Percentiles rank a stretch among this genome's conserved stretches.
Evolutionary conservation across 2,329 filamentous ascomycete genomes (phyloP).

Genomic region (Sclerotiophoma versabilis): DNA sequence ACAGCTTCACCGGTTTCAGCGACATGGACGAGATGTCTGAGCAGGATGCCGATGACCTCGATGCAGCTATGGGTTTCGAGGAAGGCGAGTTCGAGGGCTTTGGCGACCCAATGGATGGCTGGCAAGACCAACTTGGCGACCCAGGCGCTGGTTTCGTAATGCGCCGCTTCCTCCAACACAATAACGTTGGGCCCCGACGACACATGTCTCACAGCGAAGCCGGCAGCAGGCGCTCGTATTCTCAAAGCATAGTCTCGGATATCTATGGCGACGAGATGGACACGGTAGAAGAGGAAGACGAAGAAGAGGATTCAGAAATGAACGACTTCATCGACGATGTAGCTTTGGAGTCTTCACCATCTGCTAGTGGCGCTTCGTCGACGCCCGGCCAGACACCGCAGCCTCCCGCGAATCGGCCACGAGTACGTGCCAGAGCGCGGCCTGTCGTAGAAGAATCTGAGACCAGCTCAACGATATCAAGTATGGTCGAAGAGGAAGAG

Average conservation of each 20-base stretch:
- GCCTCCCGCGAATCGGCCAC: slow-evolving; percentile 30
- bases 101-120: slow-evolving; percentile 40
- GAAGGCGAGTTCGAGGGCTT: slow-evolving; percentile 44
- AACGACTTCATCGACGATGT: slow-evolving; percentile 52
- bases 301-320: slow-evolving; percentile 51
- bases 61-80: slow-evolving; percentile 51
- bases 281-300: slow-evolving; percentile 53
- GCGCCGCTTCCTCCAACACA: slow-evolving; percentile 39
- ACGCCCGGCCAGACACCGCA: slow-evolving; percentile 42
- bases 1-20: slow-evolving; percentile 53
- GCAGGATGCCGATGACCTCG: slow-evolving; percentile 49
- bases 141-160: slow-evolving; percentile 44
- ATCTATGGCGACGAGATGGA: slow-evolving; percentile 52
- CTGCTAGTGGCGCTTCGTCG: slow-evolving; percentile 38
- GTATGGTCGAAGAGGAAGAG: slow-evolving; percentile 39
- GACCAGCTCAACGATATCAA: slow-evolving; percentile 47
- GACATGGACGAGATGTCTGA: slow-evolving; percentile 55
- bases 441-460: slow-evolving; percentile 50
- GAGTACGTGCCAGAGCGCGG: slow-evolving; percentile 35
- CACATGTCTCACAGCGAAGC: slow-evolving; percentile 52
- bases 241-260: slow-evolving; percentile 51
- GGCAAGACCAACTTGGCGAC: slow-evolving; percentile 40
- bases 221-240: slow-evolving; percentile 50
- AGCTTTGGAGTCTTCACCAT: slow-evolving; percentile 30
- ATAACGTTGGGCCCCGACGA: slow-evolving; percentile 39